Evolutionary conservation across 352 stramenopile genomes (phyloP).

Genomic region (Blastocystis hominis): DNA sequence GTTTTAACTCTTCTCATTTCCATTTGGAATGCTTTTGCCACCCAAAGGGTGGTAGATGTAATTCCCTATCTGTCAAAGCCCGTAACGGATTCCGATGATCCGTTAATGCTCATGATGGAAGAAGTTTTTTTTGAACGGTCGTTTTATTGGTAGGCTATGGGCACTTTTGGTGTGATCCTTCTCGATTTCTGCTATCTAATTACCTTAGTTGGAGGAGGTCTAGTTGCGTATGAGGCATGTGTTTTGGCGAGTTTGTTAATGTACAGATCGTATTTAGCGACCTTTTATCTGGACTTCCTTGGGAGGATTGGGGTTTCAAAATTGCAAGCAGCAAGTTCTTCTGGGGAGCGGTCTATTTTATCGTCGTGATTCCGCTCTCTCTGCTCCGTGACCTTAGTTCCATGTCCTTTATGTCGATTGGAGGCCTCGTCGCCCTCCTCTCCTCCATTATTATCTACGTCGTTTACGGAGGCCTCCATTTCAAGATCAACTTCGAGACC

Average conservation of each 20-base stretch:
- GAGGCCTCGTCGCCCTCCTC: not conserved
- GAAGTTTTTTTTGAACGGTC: not conserved
- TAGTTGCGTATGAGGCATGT: slow-evolving; percentile 7
- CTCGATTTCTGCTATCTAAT: slow-evolving; percentile 25
- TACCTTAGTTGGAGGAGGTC: slow-evolving; percentile 8
- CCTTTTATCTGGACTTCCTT: not conserved
- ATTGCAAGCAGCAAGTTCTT: not conserved
- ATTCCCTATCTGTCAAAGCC: slow-evolving; percentile 24
- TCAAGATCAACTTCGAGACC: slow-evolving; percentile 12
- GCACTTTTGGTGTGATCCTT: not conserved
- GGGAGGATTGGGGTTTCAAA: not conserved
- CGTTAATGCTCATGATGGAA: slow-evolving; percentile 27
- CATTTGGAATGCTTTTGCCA: slow-evolving; percentile 22
- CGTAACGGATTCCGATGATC: slow-evolving; percentile 9
- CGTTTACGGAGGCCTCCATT: not conserved
- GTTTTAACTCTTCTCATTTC: not conserved
- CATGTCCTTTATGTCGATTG: slow-evolving; percentile 45
- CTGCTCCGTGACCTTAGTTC: slow-evolving; percentile 32
- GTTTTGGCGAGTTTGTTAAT: not conserved
- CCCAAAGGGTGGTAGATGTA: not conserved
- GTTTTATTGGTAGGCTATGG: not conserved
- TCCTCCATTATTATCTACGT: slow-evolving; percentile 23
- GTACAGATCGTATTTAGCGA: slow-evolving; percentile 7
- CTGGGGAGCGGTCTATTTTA: not conserved
- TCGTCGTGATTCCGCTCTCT: not conserved